Evolutionary conservation across 768 basidiomycete genomes (phyloP).

Genomic region (Boletus vinaceobasis): DNA sequence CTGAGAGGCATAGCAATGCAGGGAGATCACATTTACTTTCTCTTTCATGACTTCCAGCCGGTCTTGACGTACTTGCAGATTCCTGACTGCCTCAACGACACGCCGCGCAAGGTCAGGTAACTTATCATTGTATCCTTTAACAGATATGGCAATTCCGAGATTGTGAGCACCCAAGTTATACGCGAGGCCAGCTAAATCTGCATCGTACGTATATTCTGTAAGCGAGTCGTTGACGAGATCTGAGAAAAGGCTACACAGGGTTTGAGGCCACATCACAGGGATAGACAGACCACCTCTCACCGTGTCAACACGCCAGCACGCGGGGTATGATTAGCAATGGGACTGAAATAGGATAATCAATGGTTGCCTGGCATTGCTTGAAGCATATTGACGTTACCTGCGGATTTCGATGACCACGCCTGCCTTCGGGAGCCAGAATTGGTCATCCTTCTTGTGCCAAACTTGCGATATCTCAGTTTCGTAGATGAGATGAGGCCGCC

Average conservation of each 20-base stretch:
- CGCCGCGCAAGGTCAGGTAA: conserved; percentile 67
- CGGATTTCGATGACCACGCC: conserved; percentile 71
- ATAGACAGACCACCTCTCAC: conserved; percentile 33
- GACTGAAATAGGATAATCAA: conserved; percentile 36
- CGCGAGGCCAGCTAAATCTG: conserved; percentile 82
- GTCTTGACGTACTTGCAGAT: conserved; percentile 60
- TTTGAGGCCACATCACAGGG: neutral
- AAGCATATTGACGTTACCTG: conserved; percentile 43
- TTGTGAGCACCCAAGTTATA: conserved; percentile 64
- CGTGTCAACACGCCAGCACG: conserved; percentile 71
- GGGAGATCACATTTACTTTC: conserved; percentile 47
- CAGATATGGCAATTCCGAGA: conserved; percentile 62
- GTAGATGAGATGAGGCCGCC: conserved; percentile 71
- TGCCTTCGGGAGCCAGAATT: conserved; percentile 93
- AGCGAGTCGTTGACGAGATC: conserved; percentile 88
- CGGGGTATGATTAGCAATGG: conserved; percentile 58
- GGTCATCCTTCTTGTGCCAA: conserved; percentile 98
- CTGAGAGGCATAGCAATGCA: neutral
- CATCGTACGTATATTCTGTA: conserved; percentile 89
- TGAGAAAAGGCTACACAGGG: conserved; percentile 57
- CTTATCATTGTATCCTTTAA: conserved; percentile 93
- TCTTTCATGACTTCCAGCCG: conserved; percentile 82
- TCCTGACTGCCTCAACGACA: conserved; percentile 66
- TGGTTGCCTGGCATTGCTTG: neutral
- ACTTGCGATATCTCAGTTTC: conserved; percentile 69